Evolutionary conservation across 495 filamentous ascomycete genomes (phyloP).

Genomic region (Talaromyces liani): DNA sequence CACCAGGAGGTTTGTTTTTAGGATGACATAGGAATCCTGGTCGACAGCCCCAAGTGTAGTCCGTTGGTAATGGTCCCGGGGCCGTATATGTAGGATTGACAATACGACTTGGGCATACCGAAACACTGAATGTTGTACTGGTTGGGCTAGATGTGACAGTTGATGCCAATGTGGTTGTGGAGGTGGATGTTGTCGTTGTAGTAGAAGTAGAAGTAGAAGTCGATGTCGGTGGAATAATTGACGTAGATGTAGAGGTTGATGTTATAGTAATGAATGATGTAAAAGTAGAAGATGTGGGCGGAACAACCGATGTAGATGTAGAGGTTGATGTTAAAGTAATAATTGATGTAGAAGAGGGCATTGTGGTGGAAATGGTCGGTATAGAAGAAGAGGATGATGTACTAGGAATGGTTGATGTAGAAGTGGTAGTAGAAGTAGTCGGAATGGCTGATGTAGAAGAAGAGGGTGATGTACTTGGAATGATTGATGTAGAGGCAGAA

Average conservation of each 20-base stretch:
- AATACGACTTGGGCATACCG: slow-evolving; percentile 27
- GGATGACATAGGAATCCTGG: slow-evolving; percentile 54
- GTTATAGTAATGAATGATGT: slow-evolving; percentile 17
- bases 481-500: neutral
- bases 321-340: neutral
- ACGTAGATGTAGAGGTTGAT: slow-evolving; percentile 8
- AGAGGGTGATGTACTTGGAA: neutral
- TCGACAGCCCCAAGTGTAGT: slow-evolving; percentile 22
- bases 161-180: neutral
- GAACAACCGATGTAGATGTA: slow-evolving; percentile 2
- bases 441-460: slow-evolving; percentile 11
- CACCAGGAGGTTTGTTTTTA: slow-evolving; percentile 18
- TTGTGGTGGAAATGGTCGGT: too few species aligned
- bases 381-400: neutral
- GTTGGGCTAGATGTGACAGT: slow-evolving; percentile 10
- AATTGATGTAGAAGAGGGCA: too few species aligned
- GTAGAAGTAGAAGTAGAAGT: neutral
- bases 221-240: slow-evolving; percentile 7
- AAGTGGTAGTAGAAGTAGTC: neutral
- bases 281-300: slow-evolving; percentile 10
- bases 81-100: slow-evolving; percentile 29
- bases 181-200: neutral
- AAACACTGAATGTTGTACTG: slow-evolving; percentile 11
- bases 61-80: slow-evolving; percentile 9
- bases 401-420: neutral